Evolutionary conservation across 176 grass and related monocot genomes (phyloP).

Genomic region (Bonia amplexicaulis): DNA sequence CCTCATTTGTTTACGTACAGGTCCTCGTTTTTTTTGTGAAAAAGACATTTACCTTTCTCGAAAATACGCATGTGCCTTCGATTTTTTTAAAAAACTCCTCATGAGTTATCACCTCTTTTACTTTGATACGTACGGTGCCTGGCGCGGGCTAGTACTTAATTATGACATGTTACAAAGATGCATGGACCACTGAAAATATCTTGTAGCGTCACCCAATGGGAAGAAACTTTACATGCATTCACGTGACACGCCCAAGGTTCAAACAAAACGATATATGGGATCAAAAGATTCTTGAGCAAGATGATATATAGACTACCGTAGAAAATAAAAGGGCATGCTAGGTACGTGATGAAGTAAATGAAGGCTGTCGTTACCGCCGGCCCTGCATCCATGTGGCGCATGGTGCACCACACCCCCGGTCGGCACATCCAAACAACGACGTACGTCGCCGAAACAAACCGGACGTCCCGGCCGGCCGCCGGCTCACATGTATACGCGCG

Average conservation of each 20-base stretch:
- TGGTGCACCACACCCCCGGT: background rate
- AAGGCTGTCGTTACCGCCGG: background rate
- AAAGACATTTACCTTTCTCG: too few species aligned
- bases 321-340: background rate
- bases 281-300: background rate
- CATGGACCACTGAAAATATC: background rate
- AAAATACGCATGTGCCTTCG: too few species aligned
- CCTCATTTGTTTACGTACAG: too few species aligned
- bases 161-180: background rate
- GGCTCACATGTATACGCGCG: too few species aligned
- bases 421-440: background rate
- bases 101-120: too few species aligned
- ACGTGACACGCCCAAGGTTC: background rate
- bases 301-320: background rate
- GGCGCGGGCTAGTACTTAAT: too few species aligned
- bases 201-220: background rate
- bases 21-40: too few species aligned
- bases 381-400: background rate
- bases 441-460: background rate
- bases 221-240: background rate
- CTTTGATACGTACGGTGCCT: too few species aligned
- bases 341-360: background rate
- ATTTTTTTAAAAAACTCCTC: too few species aligned
- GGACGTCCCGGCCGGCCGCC: background rate
- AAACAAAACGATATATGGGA: background rate